Evolutionary conservation across 108 stramenopile species (phyloP).

Genomic region (Cyclotella sp.): DNA sequence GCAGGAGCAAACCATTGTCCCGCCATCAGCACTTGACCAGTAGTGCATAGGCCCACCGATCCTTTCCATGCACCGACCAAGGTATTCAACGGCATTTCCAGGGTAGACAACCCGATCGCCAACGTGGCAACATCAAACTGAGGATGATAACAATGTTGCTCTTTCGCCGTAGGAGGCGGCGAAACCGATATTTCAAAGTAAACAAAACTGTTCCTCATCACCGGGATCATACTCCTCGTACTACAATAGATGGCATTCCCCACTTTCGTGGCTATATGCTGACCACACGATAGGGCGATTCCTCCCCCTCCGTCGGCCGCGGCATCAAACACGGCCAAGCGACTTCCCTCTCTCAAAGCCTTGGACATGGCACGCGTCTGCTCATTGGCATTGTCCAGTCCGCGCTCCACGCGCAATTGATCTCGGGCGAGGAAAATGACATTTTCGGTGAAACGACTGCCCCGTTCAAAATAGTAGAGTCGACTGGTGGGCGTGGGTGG

Average conservation of each 20-base stretch:
- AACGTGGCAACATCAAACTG: slow-evolving; percentile 60
- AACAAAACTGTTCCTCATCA: slow-evolving; percentile 92
- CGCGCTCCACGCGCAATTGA: slow-evolving; percentile 87
- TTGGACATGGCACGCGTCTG: slow-evolving; percentile 88
- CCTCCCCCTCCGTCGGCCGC: slow-evolving; percentile 74
- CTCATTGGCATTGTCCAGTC: slow-evolving; percentile 76
- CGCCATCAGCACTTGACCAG: slow-evolving; percentile 87
- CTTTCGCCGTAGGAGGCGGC: slow-evolving; percentile 56
- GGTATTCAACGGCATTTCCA: slow-evolving; percentile 96
- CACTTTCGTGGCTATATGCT: slow-evolving; percentile 92
- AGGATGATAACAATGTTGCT: slow-evolving; percentile 6
- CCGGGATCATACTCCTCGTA: slow-evolving; percentile 89
- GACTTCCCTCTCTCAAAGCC: slow-evolving; percentile 74
- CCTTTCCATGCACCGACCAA: slow-evolving; percentile 95
- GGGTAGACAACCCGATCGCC: slow-evolving; percentile 91
- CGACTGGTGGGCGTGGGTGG: slow-evolving; percentile 93
- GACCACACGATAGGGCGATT: slow-evolving; percentile 87
- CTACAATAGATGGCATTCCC: slow-evolving; percentile 88
- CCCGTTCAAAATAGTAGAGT: slow-evolving; percentile 83
- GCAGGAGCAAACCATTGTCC: slow-evolving; percentile 83
- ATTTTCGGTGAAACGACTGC: slow-evolving; percentile 89
- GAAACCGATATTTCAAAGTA: slow-evolving; percentile 93
- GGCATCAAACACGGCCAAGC: slow-evolving; percentile 92
- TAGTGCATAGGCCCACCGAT: slow-evolving; percentile 91
- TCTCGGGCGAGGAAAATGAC: slow-evolving; percentile 94